Base-by-base conservation (phyloP, 2,329 filamentous ascomycete genomes). In the Trichoderma gracile region DNA sequence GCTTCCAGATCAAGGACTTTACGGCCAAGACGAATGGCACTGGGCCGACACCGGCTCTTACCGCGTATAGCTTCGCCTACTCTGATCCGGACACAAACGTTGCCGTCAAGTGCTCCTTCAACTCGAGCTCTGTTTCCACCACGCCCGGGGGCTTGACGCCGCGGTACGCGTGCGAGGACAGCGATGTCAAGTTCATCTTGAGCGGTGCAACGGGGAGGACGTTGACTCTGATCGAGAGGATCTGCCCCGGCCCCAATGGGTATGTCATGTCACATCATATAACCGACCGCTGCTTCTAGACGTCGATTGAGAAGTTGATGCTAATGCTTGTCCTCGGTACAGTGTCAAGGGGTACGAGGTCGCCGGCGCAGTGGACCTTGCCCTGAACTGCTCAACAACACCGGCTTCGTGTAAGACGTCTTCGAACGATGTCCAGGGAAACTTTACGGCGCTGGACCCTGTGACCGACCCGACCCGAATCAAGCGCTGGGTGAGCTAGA, bases 171-270 rank as follows among this genome's bases (percentile, higher is more conserved):
- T 84, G 82, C 69, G 77, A 80, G 49, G 70, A 81, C 69, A 10
- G 57, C 0, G 60, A 71, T 9, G 73, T 81, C 66, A 72, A 79
- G 65, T 84, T 84, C 66, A 78, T 82, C 67, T 83, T 73, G 74
- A 50, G 70, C 14, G 50, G 69, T 14, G 33, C 33, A 23, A 58
- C 68, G 5, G 46, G 67, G 5, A 67, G 68, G 30, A 71, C 72
- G 45, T 67, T 83, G 49, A 78, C 76, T n/a, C 66, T 82, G 70
- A 73, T 82, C 49, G 80, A 84, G 73, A 73, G 74, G 30, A 74
- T 78, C 15, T 84, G 82, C 69, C 74, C 77, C 1, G 69, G 69
- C 14, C 25, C 68, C 1, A 67, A 75, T 5, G 77, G 76, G 78
- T 80, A 72, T 69, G 76, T 43, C 45, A 38, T 30, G 30, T 50